Evolutionary conservation across 441 rosid species (phyloP).

Genomic region (Adansonia grandidieri): DNA sequence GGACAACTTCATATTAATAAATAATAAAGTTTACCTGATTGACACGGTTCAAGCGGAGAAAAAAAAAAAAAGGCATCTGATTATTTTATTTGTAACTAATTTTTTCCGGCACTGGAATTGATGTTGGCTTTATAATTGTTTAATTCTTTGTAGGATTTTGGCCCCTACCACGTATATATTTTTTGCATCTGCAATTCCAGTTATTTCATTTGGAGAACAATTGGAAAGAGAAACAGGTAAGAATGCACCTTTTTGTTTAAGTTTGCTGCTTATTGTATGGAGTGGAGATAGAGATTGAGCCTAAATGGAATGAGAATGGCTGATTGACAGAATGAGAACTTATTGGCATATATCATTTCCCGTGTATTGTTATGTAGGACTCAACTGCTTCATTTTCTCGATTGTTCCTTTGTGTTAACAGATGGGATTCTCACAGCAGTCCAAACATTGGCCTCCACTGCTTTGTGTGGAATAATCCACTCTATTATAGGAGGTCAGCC

Average conservation of each 20-base stretch:
- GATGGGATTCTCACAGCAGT: conserved; percentile 70
- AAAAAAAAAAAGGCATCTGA: neutral
- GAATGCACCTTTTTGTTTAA: neutral
- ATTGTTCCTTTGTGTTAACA: conserved; percentile 30
- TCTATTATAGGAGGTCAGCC: conserved; percentile 74
- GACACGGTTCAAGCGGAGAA: neutral
- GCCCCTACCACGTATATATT: conserved; percentile 16
- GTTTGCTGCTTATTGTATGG: conserved; percentile 10
- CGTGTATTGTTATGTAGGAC: neutral
- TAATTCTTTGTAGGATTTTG: neutral
- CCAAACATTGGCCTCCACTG: conserved; percentile 70
- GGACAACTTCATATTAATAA: neutral
- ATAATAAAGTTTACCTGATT: neutral
- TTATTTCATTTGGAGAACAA: conserved; percentile 13
- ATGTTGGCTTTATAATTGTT: conserved; percentile 12
- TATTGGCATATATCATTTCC: neutral
- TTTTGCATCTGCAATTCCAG: conserved; percentile 15
- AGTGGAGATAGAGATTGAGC: neutral
- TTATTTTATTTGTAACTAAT: conserved; percentile 8
- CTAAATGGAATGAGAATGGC: neutral
- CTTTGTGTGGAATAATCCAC: conserved; percentile 69
- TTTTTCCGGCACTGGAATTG: conserved; percentile 23
- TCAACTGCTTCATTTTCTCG: neutral
- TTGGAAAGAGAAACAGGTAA: conserved; percentile 25
- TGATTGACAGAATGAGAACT: neutral